Base-by-base conservation (phyloP, 1,284 basidiomycete genomes). In the Cystobasidium sp. region DNA sequence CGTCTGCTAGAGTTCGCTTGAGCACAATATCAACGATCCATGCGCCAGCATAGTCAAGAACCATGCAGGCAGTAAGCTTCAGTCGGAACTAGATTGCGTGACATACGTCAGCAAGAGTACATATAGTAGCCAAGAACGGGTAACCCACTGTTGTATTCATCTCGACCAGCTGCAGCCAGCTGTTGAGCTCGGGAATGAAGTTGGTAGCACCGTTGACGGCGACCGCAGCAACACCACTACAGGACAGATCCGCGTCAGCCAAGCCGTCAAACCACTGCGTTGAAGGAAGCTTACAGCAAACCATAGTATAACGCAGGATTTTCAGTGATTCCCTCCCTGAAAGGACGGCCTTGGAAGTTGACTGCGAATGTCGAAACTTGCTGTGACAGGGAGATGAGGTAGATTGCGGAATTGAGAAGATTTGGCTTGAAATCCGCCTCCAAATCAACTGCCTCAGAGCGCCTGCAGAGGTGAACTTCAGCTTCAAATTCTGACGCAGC, bases 341-440 rank as follows among this genome's bases (percentile, higher is more conserved):
- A 97, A 0, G 95, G 94, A 51, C 94, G 90, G 8, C 94, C 95
- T 84, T 94, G 93, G 87, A 94, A 97, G 84, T 97, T 97, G 85
- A 97, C 93, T 3, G 93, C 90, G 80, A 97, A 97, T 0, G 94
- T 97, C 9, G 94, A 96, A 1, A 97, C 94, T 82, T 97, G 94
- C 82, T 97, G 94, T 6, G 92, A 94, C 46, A 97, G 86, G 74
- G 94, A 91, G 66, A 97, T 86, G 24, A 97, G 88, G 84, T 95
- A 97, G 80, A 97, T 95, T 63, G 93, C 92, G 4, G 93, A 95
- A 85, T 97, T 97, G 76, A 97, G 85, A 46, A 97, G 84, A 78
- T 89, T 93, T 0, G 95, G 94, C 81, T 93, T 91, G 79, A 96
- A 97, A 82, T 96, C 94, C 68, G 93, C 94, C 75, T 97, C 94